These are phyloP conservation scores for Aureobasidium sp. DNA, from an alignment of 2,329 filamentous ascomycete genomes.

Conservation along the genomic window DNA sequence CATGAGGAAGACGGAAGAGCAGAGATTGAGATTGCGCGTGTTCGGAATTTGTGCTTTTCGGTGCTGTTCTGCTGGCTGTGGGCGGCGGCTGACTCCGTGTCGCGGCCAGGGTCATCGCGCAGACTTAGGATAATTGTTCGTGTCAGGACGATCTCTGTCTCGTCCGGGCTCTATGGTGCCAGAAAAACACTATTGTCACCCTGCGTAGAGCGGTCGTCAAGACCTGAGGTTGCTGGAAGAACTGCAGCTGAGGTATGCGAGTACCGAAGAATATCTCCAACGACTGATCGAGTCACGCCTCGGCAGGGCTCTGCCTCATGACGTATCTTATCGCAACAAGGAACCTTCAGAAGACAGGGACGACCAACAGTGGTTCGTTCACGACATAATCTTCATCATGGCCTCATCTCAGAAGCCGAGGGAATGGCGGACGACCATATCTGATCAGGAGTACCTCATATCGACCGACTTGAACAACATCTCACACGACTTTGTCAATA, in stretches of 20 bases:
- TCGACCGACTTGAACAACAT: constrained; percentile 16
- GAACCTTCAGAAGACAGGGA: neutral
- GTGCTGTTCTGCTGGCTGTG: neutral
- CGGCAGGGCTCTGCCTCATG: constrained; percentile 1
- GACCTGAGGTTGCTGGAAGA: neutral
- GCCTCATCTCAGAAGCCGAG: neutral
- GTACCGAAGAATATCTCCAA: neutral
- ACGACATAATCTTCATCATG: neutral
- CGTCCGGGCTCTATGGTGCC: neutral
- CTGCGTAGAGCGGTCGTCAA: neutral
- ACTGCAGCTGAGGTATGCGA: neutral
- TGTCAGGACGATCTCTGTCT: neutral
- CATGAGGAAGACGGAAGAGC: constrained; percentile 13
- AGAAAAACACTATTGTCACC: neutral
- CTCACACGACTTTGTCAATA: constrained; percentile 20
- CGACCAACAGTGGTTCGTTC: neutral
- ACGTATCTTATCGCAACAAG: neutral
- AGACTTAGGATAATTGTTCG: neutral
- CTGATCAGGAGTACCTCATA: constrained; percentile 12
- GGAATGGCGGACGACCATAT: neutral
- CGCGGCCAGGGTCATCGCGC: constrained; percentile 1
- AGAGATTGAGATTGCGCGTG: neutral
- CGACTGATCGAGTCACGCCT: neutral
- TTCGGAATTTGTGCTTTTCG: neutral
- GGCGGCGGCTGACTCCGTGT: neutral